These are phyloP conservation scores for Beta macrorhiza DNA, from an alignment of 179 eudicot genomes.

Conservation along the genomic window DNA sequence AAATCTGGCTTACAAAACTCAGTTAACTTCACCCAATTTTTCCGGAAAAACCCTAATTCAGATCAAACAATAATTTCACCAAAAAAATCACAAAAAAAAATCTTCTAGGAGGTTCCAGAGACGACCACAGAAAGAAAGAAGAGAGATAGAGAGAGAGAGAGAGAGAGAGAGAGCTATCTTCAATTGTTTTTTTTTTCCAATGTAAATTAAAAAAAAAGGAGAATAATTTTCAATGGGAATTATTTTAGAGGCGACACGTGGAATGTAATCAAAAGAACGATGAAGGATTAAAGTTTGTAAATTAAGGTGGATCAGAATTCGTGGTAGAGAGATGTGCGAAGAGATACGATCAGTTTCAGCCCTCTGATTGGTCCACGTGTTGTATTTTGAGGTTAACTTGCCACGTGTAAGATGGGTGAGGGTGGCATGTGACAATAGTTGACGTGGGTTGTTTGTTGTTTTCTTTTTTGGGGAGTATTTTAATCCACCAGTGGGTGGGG, in stretches of 20 bases:
- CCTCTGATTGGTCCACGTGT: constrained; percentile 54
- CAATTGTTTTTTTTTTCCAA: neutral
- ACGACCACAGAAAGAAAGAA: neutral
- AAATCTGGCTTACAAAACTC: neutral
- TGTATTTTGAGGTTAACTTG: neutral
- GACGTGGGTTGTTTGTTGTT: neutral
- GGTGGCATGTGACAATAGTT: constrained; percentile 9
- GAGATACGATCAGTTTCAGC: constrained; percentile 57
- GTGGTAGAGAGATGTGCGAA: constrained; percentile 54
- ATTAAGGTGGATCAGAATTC: constrained; percentile 34
- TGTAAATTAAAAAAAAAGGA: neutral
- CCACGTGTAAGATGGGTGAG: constrained; percentile 33
- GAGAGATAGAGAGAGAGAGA: neutral
- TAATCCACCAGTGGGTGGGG: constrained; percentile 13
- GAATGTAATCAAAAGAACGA: constrained; percentile 43
- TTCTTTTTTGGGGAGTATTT: neutral
- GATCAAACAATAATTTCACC: constrained; percentile 16
- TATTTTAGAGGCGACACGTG: constrained; percentile 48
- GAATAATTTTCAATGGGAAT: neutral
- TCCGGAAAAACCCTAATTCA: constrained; percentile 28
- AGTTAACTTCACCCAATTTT: neutral
- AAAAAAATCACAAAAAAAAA: neutral
- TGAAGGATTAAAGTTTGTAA: constrained; percentile 21
- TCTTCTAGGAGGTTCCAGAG: constrained; percentile 32
- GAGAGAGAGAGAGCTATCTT: constrained; percentile 11